Conservation (phyloP, 129 eudicot genomes). For the Tanacetum coccineum region DNA sequence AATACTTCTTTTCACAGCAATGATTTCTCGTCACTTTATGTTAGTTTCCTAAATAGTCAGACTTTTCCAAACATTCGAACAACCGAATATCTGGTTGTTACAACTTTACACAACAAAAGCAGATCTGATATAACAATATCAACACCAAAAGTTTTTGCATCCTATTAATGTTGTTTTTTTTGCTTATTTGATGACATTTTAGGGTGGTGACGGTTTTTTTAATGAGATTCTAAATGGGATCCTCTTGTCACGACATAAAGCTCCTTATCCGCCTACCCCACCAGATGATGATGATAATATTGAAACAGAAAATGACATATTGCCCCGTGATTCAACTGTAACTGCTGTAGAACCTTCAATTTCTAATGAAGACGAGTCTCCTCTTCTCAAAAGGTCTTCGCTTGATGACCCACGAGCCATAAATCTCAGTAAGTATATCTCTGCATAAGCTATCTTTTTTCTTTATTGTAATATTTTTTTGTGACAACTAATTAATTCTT, state of each 20-base stretch:
- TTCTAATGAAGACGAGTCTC: conserved; percentile 53
- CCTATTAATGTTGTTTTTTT: conserved; percentile 20
- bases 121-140: no score
- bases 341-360: conserved; percentile 35
- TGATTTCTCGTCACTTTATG: no score
- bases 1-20: no score
- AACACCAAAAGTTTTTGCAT: not conserved
- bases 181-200: conserved; percentile 25
- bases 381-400: conserved; percentile 51
- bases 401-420: conserved; percentile 34
- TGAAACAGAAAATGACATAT: conserved; percentile 33
- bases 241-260: conserved; percentile 84
- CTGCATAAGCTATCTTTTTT: conserved; percentile 10
- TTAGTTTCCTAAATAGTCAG: no score
- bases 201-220: conserved; percentile 99
- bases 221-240: conserved; percentile 85
- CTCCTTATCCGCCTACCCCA: conserved; percentile 78
- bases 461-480: conserved; percentile 5
- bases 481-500: conserved; percentile 11
- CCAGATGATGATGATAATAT: conserved; percentile 45
- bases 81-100: not conserved
- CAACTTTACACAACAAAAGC: no score
- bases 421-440: conserved; percentile 46
- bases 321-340: conserved; percentile 37
- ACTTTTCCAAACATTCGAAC: no score